phyloP scores from a whole-genome alignment of 495 filamentous ascomycete genomes.

The Penicillium bovifimosum region DNA sequence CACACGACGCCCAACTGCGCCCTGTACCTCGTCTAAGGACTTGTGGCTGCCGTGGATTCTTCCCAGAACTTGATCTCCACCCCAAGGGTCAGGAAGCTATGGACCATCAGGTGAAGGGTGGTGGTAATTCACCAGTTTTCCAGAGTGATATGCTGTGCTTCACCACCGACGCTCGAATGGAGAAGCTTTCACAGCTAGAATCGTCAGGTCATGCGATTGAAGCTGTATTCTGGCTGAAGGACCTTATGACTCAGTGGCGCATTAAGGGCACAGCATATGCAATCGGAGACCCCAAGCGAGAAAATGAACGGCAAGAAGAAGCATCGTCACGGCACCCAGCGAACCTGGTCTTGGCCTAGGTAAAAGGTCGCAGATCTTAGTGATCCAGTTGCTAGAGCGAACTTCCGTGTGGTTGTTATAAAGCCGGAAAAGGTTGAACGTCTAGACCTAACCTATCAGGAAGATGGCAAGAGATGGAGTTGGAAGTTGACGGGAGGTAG shows the following conservation, averaged over 20 bases:
- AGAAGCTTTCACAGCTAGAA: slow-evolving; percentile 65
- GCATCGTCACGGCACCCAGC: slow-evolving; percentile 26
- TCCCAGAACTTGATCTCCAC: slow-evolving; percentile 51
- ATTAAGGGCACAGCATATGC: slow-evolving; percentile 70
- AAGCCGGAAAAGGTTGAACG: slow-evolving; percentile 75
- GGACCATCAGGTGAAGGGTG: slow-evolving; percentile 47
- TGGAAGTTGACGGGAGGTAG: slow-evolving; percentile 47
- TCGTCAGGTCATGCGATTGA: slow-evolving; percentile 61
- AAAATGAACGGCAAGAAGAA: slow-evolving; percentile 32
- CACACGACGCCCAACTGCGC: slow-evolving; percentile 28
- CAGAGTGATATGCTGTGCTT: slow-evolving; percentile 73
- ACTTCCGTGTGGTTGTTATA: slow-evolving; percentile 84
- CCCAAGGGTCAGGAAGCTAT: slow-evolving; percentile 56
- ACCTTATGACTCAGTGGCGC: slow-evolving; percentile 74
- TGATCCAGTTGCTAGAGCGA: slow-evolving; percentile 61
- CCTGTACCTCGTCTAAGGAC: slow-evolving; percentile 56
- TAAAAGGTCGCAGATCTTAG: slow-evolving; percentile 61
- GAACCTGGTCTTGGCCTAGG: slow-evolving; percentile 54
- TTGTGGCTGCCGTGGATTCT: slow-evolving; percentile 80
- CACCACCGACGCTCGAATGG: slow-evolving; percentile 84
- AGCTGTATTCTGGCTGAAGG: slow-evolving; percentile 75
- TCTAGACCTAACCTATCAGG: slow-evolving; percentile 64
- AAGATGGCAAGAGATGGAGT: slow-evolving; percentile 57
- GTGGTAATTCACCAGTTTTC: slow-evolving; percentile 58
- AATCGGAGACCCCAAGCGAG: slow-evolving; percentile 56